Conservation (phyloP, 371 early-diverging fungal genomes). For the Funneliformis caledonium region DNA sequence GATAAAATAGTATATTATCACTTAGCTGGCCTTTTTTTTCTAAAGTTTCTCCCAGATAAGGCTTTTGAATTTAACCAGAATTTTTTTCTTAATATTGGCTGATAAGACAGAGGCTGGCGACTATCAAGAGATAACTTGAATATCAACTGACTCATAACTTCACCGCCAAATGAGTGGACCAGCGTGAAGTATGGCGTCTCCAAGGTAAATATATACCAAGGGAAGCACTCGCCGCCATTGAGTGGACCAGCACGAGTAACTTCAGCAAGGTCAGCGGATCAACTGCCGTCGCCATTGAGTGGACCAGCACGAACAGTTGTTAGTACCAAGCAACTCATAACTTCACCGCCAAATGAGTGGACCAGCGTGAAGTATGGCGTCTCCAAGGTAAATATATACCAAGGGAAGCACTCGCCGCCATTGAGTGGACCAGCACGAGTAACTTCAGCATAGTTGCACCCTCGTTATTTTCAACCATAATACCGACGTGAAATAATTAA, state of each 20-base stretch:
- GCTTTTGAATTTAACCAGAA: too few species aligned
- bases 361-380: background rate
- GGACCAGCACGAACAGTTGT: conserved; percentile 4
- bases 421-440: background rate
- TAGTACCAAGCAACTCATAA: conserved; percentile 35
- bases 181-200: background rate
- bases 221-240: too few species aligned
- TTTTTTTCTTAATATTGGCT: too few species aligned
- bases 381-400: background rate
- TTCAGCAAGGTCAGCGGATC: conserved; percentile 1
- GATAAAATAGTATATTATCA: too few species aligned
- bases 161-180: conserved; percentile 5
- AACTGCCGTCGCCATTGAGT: conserved; percentile 6
- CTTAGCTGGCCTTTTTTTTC: too few species aligned
- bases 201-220: background rate
- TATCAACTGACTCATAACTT: background rate
- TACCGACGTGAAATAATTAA: too few species aligned
- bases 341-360: background rate
- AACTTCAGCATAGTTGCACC: conserved; percentile 6
- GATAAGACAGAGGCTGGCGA: background rate
- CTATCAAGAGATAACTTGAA: conserved; percentile 8
- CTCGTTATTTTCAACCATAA: too few species aligned
- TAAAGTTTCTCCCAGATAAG: too few species aligned
- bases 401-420: conserved; percentile 23
- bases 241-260: background rate